Conservation (phyloP, 257 asterid species). For the Fraxinus quadrangulata region DNA sequence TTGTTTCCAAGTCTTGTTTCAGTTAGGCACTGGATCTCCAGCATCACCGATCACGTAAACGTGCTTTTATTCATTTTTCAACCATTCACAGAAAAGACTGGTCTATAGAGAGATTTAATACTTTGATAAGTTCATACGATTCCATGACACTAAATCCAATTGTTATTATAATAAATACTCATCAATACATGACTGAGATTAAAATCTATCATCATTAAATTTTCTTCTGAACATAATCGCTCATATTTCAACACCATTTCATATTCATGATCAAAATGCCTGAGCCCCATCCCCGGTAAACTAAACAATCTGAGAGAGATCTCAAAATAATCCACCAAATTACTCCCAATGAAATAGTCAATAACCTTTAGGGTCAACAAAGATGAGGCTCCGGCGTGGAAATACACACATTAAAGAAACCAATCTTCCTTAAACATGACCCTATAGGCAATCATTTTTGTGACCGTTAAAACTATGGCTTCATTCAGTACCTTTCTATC, state of each 20-base stretch:
- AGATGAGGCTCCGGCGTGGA: neutral
- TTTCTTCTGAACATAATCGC: neutral
- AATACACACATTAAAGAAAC: neutral
- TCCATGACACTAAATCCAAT: neutral
- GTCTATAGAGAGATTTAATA: neutral
- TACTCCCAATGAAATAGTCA: neutral
- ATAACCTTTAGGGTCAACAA: neutral
- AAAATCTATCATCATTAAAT: neutral
- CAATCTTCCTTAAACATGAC: neutral
- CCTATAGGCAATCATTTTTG: neutral
- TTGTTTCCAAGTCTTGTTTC: neutral
- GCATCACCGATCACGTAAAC: neutral
- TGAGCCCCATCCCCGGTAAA: neutral
- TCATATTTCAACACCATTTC: neutral
- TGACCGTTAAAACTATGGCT: neutral
- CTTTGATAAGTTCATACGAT: neutral
- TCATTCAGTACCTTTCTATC: neutral
- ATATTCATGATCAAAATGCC: neutral
- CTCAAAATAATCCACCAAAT: neutral
- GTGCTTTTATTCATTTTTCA: neutral
- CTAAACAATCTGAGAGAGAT: neutral
- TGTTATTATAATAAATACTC: neutral
- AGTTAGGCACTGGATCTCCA: neutral
- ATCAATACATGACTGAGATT: neutral
- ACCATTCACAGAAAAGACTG: neutral